phyloP scores from a whole-genome alignment of 129 eudicot genomes.

The Kitagawia praeruptora region DNA sequence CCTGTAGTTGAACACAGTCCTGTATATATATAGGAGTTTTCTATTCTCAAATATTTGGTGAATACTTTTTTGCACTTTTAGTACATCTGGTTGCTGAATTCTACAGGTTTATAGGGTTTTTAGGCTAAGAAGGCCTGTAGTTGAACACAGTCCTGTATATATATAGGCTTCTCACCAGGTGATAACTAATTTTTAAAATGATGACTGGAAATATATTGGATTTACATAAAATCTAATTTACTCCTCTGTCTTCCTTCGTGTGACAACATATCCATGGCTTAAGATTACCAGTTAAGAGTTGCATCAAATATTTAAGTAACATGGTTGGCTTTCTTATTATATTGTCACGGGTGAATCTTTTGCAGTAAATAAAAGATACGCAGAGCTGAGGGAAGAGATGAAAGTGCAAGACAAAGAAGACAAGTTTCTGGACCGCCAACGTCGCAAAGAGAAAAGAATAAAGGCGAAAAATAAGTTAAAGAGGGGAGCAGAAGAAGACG shows the following conservation, averaged over 20 bases:
- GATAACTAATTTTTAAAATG: background rate
- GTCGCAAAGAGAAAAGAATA: constrained; percentile 68
- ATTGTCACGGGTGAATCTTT: background rate
- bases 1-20: too few relatives aligned
- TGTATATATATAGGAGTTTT: background rate
- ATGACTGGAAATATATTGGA: background rate
- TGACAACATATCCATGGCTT: background rate
- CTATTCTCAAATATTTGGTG: too few relatives aligned
- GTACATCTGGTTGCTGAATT: too few relatives aligned
- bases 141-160: background rate
- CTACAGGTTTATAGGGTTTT: too few relatives aligned
- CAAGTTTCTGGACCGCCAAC: constrained; percentile 57
- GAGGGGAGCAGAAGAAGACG: constrained; percentile 51
- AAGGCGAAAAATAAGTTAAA: constrained; percentile 66
- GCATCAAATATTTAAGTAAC: background rate
- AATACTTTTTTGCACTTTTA: too few relatives aligned
- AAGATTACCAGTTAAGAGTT: background rate
- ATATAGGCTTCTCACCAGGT: background rate
- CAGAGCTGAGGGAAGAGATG: constrained; percentile 56
- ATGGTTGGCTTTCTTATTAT: background rate
- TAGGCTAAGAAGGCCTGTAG: too few relatives aligned
- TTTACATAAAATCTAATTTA: background rate
- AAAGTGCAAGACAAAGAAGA: constrained; percentile 67
- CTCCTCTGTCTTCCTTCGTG: background rate
- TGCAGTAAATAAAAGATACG: constrained; percentile 66